A percentile compares a stretch with the other conserved stretches of the same genome.
These are phyloP conservation scores for Brassica cretica DNA, from an alignment of 345 rosid genomes.

Conservation along the genomic window DNA sequence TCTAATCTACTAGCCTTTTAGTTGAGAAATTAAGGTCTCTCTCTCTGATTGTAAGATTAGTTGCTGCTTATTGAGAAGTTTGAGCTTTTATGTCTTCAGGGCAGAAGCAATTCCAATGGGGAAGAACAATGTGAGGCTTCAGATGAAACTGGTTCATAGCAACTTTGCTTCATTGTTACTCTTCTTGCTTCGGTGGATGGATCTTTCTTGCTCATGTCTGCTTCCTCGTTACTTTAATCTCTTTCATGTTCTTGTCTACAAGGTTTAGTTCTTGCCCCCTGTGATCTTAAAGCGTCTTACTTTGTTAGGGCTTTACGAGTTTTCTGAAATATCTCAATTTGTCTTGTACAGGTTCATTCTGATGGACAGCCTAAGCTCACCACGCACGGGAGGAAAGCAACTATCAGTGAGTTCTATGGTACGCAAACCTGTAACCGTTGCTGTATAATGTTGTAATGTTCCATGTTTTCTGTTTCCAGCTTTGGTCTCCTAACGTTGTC, in stretches of 20 bases:
- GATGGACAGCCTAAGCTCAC: constrained; percentile 66
- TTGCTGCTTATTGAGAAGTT: constrained; percentile 22
- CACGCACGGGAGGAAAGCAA: constrained; percentile 80
- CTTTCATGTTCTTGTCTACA: constrained; percentile 82
- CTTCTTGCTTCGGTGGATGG: constrained; percentile 79
- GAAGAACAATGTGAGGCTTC: constrained; percentile 68
- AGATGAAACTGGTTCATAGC: constrained; percentile 86
- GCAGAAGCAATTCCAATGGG: constrained; percentile 89
- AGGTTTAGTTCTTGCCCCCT: constrained; percentile 47
- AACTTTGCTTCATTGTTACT: constrained; percentile 76
- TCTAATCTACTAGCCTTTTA: neutral
- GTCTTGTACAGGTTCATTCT: constrained; percentile 44
- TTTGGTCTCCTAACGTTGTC: neutral
- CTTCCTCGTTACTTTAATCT: constrained; percentile 83
- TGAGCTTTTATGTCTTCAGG: constrained; percentile 44
- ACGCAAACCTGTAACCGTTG: constrained; percentile 20
- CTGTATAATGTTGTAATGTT: neutral
- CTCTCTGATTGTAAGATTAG: neutral
- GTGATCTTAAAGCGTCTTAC: constrained; percentile 1
- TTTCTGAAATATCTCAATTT: neutral
- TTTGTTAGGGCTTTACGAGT: constrained; percentile 13
- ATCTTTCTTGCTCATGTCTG: constrained; percentile 69
- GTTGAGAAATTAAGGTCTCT: neutral
- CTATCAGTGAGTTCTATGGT: constrained; percentile 92
- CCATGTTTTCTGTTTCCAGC: neutral